A percentile compares a stretch with the other conserved stretches of the same genome.
Conservation (phyloP, 345 rosid genomes). For the Melaleuca quinquenervia region DNA sequence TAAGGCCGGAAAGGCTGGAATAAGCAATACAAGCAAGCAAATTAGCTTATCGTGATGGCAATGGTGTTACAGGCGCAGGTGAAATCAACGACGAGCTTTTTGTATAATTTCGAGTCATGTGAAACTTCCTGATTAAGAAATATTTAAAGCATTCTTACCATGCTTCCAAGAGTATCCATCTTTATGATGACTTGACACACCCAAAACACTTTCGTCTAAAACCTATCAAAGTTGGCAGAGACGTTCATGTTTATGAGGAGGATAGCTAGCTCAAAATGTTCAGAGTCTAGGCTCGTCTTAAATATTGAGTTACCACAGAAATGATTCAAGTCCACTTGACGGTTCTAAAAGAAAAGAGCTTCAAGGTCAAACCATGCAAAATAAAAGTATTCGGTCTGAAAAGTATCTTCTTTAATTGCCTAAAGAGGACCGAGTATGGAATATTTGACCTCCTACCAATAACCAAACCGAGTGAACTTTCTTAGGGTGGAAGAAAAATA, state of each 20-base stretch:
- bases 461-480: background rate
- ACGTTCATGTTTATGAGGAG: background rate
- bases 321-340: background rate
- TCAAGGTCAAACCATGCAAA: conserved; percentile 27
- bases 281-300: background rate
- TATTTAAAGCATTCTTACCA: background rate
- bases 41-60: background rate
- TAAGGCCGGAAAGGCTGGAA: background rate
- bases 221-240: background rate
- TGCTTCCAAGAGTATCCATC: background rate
- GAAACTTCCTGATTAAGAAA: background rate
- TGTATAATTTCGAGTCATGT: background rate
- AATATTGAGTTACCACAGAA: background rate
- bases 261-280: background rate
- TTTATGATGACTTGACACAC: background rate
- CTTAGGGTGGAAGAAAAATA: background rate
- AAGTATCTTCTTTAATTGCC: background rate
- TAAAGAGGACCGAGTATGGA: background rate
- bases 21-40: background rate
- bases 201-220: background rate
- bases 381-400: background rate
- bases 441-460: background rate
- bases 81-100: background rate
- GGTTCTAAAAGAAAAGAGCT: background rate
- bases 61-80: background rate